These are phyloP conservation scores for Fusarium fujikuroi DNA, from an alignment of 2,329 filamentous ascomycete genomes.

Conservation along the genomic window DNA sequence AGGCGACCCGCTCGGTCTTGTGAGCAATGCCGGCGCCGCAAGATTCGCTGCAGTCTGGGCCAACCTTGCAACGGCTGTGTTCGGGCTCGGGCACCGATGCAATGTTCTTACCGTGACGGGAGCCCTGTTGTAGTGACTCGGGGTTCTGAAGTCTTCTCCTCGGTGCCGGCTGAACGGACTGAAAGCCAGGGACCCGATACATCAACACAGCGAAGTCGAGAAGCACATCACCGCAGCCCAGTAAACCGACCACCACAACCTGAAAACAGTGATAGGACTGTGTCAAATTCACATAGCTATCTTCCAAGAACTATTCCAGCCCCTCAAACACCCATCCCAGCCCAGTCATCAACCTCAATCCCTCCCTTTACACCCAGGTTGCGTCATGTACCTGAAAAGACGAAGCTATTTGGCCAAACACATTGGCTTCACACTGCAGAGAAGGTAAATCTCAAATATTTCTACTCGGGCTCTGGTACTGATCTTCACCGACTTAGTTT, in stretches of 20 bases:
- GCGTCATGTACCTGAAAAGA: constrained; percentile 43
- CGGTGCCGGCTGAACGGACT: neutral
- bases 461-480: neutral
- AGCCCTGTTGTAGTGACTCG: neutral
- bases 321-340: neutral
- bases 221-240: constrained; percentile 26
- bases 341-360: constrained; percentile 27
- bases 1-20: constrained; percentile 42
- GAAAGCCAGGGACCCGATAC: constrained; percentile 1
- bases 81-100: constrained; percentile 38
- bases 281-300: neutral
- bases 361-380: constrained; percentile 38
- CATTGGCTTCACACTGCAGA: constrained; percentile 45
- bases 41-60: constrained; percentile 37
- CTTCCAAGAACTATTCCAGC: neutral
- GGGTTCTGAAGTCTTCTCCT: neutral
- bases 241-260: neutral
- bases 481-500: constrained; percentile 26
- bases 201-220: neutral
- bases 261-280: neutral
- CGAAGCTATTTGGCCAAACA: constrained; percentile 44
- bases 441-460: constrained; percentile 18
- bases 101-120: constrained; percentile 42
- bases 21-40: constrained; percentile 43
- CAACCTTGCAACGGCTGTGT: constrained; percentile 41